Base-by-base conservation (phyloP, 768 basidiomycete genomes). In the Boletus reticuloceps region DNA sequence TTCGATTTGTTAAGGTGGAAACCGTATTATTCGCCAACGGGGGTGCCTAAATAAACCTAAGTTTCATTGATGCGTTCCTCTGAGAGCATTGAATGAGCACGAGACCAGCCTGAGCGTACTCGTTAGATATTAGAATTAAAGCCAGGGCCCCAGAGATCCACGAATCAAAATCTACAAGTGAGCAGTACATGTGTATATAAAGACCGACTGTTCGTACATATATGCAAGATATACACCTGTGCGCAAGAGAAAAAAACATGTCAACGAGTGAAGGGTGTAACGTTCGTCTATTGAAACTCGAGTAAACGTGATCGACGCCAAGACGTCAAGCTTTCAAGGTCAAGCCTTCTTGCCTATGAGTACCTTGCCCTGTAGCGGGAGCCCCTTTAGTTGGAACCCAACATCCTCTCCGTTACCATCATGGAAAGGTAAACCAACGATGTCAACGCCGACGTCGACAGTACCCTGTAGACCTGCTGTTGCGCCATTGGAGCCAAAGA, bases 281-380 rank as follows among this genome's bases (percentile, higher is more conserved):
- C 29, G n/a, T 55, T 40, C 50, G 13, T 54, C 51, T 59, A 50
- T 14, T 37, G 22, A 29, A 56, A 42, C 29, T 25, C 3, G 27
- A 55, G 47, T 45, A 31, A 52, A 25, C 13, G 29, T n/a, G 34
- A 44, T 46, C 14, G 19, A 45, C 17, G 7, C 38, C 27, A 36
- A 10, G 20, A 27, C 8, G 31, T 5, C 27, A n/a, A n/a, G n/a
- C n/a, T n/a, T n/a, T n/a, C n/a, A 29, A 27, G 8, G 14, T 64
- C 52, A 67, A 12, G 42, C 19, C 27, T 79, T 84, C 79, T 85
- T 88, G 51, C 85, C 83, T 5, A 91, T 75, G 40, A 75, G 75
- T 5, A 91, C 84, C 50, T 74, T 81, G 1, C 89, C 89, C 47
- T 75, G 76, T 59, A 91, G 82, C 5, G 89, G 89, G 3, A 91